These are phyloP conservation scores for Eimeria zaria DNA, from an alignment of 169 alveolate genomes.

Conservation along the genomic window DNA sequence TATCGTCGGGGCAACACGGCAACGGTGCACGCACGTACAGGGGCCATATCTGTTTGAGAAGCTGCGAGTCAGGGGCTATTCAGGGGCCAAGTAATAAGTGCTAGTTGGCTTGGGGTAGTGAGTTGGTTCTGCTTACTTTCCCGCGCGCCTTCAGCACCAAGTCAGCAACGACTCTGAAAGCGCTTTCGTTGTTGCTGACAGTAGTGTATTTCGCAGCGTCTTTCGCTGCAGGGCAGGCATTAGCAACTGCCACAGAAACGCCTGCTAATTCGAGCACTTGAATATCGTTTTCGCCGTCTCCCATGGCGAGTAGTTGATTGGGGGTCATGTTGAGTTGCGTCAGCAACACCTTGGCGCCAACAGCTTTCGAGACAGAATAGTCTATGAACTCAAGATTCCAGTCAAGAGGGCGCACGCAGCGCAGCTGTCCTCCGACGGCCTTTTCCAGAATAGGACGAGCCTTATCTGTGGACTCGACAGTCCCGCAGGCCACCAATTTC, in stretches of 20 bases:
- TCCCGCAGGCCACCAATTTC: slow-evolving; percentile 84
- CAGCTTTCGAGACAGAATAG: slow-evolving; percentile 88
- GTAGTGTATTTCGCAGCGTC: slow-evolving; percentile 85
- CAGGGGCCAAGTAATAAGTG: not conserved
- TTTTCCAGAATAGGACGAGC: slow-evolving; percentile 85
- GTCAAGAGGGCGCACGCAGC: slow-evolving; percentile 88
- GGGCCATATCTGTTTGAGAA: not conserved
- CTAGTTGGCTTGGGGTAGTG: slow-evolving; percentile 32
- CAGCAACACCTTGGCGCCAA: slow-evolving; percentile 89
- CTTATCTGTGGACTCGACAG: slow-evolving; percentile 83
- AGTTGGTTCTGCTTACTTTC: not conserved
- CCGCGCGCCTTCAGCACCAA: slow-evolving; percentile 6
- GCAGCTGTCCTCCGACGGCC: slow-evolving; percentile 84
- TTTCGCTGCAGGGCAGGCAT: slow-evolving; percentile 89
- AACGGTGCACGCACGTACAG: not conserved
- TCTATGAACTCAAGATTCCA: slow-evolving; percentile 88
- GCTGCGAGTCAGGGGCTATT: not conserved
- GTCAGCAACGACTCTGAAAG: slow-evolving; percentile 57
- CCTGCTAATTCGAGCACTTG: slow-evolving; percentile 88
- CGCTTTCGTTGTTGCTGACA: slow-evolving; percentile 66
- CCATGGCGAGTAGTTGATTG: slow-evolving; percentile 89
- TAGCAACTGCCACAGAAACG: slow-evolving; percentile 88
- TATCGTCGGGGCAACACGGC: not conserved
- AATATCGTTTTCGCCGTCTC: slow-evolving; percentile 92
- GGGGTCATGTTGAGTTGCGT: slow-evolving; percentile 85